Percentiles rank a stretch among this genome's conserved stretches.
Evolutionary conservation across 2,329 filamentous ascomycete species (phyloP).

Genomic region (Dendrostoma leiphaemia): DNA sequence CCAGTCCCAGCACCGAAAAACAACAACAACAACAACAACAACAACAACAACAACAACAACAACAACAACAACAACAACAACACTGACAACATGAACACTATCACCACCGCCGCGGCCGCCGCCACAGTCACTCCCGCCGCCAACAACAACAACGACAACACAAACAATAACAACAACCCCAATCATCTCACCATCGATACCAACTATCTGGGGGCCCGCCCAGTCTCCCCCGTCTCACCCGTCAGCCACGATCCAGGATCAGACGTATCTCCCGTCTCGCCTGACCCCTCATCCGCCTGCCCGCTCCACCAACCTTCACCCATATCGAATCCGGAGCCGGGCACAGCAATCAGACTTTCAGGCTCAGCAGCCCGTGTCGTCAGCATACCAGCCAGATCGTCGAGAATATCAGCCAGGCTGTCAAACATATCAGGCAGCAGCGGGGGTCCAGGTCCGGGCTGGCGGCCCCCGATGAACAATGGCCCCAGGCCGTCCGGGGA

Average conservation of each 20-base stretch:
- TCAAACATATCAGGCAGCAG: no score
- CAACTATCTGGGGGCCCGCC: background rate
- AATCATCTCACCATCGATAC: conserved; percentile 5
- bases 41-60: no score
- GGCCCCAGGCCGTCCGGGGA: background rate
- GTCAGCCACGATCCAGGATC: background rate
- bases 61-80: no score
- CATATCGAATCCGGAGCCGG: background rate
- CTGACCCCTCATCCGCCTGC: background rate
- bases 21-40: no score
- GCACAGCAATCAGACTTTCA: background rate
- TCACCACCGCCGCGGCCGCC: background rate
- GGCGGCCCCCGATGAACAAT: background rate
- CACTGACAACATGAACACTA: no score
- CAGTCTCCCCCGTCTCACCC: conserved; percentile 4
- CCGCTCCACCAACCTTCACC: background rate
- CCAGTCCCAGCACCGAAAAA: no score
- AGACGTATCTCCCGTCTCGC: conserved; percentile 5
- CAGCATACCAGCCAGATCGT: conserved; percentile 1
- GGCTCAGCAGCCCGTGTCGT: conserved; percentile 4
- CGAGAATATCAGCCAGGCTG: background rate
- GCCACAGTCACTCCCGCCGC: background rate
- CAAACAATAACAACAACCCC: background rate
- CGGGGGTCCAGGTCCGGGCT: background rate
- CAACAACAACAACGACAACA: background rate